Evolutionary conservation across 768 basidiomycete species (phyloP), one percentile per base, ranked within the genome.

Genomic region (Auriscalpium vulgare): DNA sequence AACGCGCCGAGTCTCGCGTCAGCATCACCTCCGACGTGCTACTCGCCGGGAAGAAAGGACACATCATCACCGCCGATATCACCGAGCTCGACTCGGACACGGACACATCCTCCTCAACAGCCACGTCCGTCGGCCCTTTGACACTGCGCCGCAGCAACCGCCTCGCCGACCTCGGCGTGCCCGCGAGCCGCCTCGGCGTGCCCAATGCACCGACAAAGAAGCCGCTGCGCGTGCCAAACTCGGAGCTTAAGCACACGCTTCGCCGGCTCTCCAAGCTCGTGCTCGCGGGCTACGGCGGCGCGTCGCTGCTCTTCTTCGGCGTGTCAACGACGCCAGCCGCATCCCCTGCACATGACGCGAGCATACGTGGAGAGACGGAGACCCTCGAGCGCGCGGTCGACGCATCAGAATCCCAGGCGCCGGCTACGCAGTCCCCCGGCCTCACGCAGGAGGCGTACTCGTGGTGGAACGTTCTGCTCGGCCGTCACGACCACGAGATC

Each of bases 391-490:
- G 76, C 40, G 86, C 85, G 1, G 78, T 91, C 13, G 80, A 85
- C 58, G 87, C 84, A 9, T 82, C 87, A 0, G 87, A 90, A 66
- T 79, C 78, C 2, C 84, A 88, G 63, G 82, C 78, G 19, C 11
- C 50, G 58, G 17, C 38, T 19, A 49, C 29, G 40, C 50, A 10
- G 37, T 35, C 59, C 11, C n/a, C 48, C 50, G 47, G 55, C 23
- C 36, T 46, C 14, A 8, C 40, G 8, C 6, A 17, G 47, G 11
- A 34, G 34, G 10, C 51, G 21, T 89, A 84, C 63, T 87, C 87
- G 0, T 91, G 89, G 89, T 92, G 90, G 88, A 81, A 89, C 61
- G 78, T 91, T 17, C 69, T 92, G 6, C 71, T 89, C 37, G 91
- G 90, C 7, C 84, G 80, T 62, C 88, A 91, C 59, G 91, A 92